Conservation (phyloP, 1,139 yeast genomes). For the Waltiozyma sp. region DNA sequence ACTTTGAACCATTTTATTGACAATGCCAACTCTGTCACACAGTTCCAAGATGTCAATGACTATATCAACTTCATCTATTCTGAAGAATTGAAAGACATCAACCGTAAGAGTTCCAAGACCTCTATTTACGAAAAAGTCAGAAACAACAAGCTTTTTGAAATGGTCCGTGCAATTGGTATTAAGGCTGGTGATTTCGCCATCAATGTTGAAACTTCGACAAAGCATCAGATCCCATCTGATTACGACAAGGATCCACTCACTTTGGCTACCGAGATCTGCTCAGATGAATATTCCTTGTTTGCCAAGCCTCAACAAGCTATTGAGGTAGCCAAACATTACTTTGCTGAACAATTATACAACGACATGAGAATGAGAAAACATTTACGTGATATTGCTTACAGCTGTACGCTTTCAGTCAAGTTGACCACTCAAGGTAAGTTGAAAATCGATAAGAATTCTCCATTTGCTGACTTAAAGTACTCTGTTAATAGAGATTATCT, state of each 20-base stretch:
- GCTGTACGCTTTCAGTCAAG: constrained; percentile 61
- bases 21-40: constrained; percentile 58
- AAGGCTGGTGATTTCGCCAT: constrained; percentile 75
- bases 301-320: constrained; percentile 54
- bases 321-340: constrained; percentile 64
- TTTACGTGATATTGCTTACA: constrained; percentile 59
- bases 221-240: constrained; percentile 61
- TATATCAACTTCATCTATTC: constrained; percentile 76
- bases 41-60: constrained; percentile 80
- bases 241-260: constrained; percentile 54
- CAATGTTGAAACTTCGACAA: constrained; percentile 61
- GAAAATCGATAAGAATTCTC: constrained; percentile 69
- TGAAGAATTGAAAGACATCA: constrained; percentile 47
- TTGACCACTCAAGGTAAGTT: constrained; percentile 82
- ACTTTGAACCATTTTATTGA: constrained; percentile 44
- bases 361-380: constrained; percentile 74
- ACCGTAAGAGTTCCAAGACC: constrained; percentile 30
- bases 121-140: constrained; percentile 70
- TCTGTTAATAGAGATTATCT: constrained; percentile 71
- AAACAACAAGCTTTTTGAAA: constrained; percentile 52
- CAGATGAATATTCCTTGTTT: constrained; percentile 43
- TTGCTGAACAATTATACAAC: constrained; percentile 70
- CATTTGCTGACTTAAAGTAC: constrained; percentile 84
- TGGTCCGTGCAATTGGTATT: constrained; percentile 68
- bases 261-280: constrained; percentile 42